phyloP scores from a whole-genome alignment of 1,284 basidiomycete species.

The Peniophora sp. region DNA sequence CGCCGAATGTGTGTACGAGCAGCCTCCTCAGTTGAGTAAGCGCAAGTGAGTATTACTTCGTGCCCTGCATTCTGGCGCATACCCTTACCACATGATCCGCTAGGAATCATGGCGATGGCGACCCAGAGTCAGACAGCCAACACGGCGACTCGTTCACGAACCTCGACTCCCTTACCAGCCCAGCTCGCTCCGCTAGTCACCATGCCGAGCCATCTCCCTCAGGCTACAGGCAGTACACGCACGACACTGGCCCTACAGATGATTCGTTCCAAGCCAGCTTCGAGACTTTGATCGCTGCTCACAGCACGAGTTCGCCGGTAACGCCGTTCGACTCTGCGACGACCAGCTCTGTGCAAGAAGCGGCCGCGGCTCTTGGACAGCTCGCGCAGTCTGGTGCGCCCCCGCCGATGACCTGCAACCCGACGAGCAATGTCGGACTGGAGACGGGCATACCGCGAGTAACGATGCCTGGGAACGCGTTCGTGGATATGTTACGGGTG shows the following conservation, averaged over 20 bases:
- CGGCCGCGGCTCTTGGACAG: constrained; percentile 9
- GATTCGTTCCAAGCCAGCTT: too few relatives aligned
- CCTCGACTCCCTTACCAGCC: background rate
- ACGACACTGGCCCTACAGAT: too few relatives aligned
- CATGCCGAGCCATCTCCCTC: background rate
- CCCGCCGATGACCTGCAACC: background rate
- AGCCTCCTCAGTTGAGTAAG: constrained; percentile 6
- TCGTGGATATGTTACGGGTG: too few relatives aligned
- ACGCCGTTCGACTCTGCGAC: background rate
- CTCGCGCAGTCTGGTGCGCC: constrained; percentile 4
- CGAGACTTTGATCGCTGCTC: too few relatives aligned
- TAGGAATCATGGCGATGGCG: background rate
- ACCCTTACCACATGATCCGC: background rate
- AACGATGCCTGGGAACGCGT: too few relatives aligned
- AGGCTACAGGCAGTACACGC: too few relatives aligned
- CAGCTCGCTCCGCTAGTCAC: background rate
- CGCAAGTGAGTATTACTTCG: constrained; percentile 8
- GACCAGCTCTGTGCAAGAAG: constrained; percentile 5
- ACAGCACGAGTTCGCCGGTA: background rate
- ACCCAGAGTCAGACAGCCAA: background rate
- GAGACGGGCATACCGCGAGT: too few relatives aligned
- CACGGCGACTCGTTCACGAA: background rate
- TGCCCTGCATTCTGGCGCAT: background rate
- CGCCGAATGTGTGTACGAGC: constrained; percentile 13
- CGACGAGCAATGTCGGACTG: background rate